Evolutionary conservation across 2,329 filamentous ascomycete species (phyloP).

Genomic region (Scorias spongiosa): DNA sequence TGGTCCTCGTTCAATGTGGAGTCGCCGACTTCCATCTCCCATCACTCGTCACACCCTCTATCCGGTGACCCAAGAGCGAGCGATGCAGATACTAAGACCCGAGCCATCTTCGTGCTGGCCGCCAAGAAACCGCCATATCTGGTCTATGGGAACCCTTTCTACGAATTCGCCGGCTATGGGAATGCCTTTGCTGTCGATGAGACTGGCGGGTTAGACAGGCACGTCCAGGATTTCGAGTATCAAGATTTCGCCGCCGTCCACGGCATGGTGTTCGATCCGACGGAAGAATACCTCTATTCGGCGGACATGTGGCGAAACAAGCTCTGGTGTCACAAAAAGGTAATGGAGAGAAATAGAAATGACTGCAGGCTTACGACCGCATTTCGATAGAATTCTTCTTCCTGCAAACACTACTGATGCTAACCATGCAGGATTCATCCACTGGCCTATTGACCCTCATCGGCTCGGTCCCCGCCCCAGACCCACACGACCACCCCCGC

Average conservation of each 20-base stretch:
- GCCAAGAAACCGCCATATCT: constrained; percentile 62
- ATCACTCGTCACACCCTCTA: constrained; percentile 60
- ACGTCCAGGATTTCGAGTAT: constrained; percentile 61
- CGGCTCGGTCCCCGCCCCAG: constrained; percentile 57
- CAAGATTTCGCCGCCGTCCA: constrained; percentile 57
- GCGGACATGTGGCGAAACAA: constrained; percentile 66
- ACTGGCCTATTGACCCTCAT: constrained; percentile 52
- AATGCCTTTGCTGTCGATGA: constrained; percentile 52
- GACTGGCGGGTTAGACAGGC: constrained; percentile 42
- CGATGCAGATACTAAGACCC: constrained; percentile 59
- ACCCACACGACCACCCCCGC: constrained; percentile 60
- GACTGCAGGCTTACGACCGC: not conserved
- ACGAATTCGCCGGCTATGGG: constrained; percentile 67
- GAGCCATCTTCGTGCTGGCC: constrained; percentile 77
- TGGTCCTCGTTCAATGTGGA: constrained; percentile 72
- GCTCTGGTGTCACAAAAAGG: constrained; percentile 70
- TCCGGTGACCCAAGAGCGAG: constrained; percentile 56
- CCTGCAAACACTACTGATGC: constrained; percentile 1
- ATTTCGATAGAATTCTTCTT: not conserved
- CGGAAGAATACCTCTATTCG: constrained; percentile 62
- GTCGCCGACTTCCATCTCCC: constrained; percentile 59
- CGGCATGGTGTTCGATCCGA: constrained; percentile 66
- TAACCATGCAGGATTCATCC: constrained; percentile 25
- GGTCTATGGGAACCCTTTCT: constrained; percentile 85
- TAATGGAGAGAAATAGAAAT: not conserved